A percentile compares a stretch with the other conserved stretches of the same genome.
These are phyloP conservation scores for Jamesozyma rosinii DNA, from an alignment of 805 yeast genomes.

Conservation along the genomic window DNA sequence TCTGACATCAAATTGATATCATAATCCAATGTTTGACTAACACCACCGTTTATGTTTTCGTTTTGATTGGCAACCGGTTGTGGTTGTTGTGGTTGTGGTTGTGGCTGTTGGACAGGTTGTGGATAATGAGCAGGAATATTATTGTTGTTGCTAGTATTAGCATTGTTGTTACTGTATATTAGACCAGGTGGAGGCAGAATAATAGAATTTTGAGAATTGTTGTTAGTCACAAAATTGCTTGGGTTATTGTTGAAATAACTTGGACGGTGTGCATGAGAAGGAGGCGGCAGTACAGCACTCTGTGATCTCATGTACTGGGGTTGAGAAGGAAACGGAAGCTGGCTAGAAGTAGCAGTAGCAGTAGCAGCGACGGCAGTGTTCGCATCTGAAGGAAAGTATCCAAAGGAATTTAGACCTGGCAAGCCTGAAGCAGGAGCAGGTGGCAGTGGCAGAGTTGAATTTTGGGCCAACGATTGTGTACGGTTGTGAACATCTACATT, in stretches of 20 bases:
- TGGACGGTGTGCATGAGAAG: background rate
- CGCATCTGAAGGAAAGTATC: background rate
- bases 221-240: background rate
- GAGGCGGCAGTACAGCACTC: background rate
- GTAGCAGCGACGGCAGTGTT: background rate
- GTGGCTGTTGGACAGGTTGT: slow-evolving; percentile 1
- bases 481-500: background rate
- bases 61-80: slow-evolving; percentile 3
- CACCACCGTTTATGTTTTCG: slow-evolving; percentile 52
- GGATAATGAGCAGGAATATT: background rate
- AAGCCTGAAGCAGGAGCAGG: slow-evolving; percentile 5
- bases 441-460: slow-evolving; percentile 9
- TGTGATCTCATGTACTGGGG: no score
- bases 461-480: background rate
- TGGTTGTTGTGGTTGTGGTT: slow-evolving; percentile 8
- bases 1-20: slow-evolving; percentile 70
- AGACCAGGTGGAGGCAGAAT: slow-evolving; percentile 20
- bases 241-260: background rate
- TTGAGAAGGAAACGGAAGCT: slow-evolving; percentile 3
- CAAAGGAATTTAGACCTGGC: background rate
- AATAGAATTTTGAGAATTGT: background rate
- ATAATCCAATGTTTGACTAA: slow-evolving; percentile 68
- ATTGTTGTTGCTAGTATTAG: slow-evolving; percentile 1
- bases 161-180: slow-evolving; percentile 5
- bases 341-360: background rate